Evolutionary conservation across 352 stramenopile genomes (phyloP).

Genomic region (Thalassiosira delicatula): DNA sequence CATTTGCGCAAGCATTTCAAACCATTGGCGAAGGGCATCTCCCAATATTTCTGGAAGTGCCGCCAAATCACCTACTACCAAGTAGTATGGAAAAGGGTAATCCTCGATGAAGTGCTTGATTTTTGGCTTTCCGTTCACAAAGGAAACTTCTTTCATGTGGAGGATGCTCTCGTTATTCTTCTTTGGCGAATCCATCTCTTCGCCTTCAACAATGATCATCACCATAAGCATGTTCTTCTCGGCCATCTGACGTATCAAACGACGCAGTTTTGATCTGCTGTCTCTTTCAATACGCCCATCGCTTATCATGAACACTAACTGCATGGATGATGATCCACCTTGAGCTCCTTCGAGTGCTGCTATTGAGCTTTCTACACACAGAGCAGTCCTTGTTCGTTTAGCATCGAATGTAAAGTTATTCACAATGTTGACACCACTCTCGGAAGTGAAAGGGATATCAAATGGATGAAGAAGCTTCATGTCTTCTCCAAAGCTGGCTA

Average conservation of each 20-base stretch:
- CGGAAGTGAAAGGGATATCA: slow-evolving; percentile 95
- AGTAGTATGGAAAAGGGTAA: slow-evolving; percentile 99
- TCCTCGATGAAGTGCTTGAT: slow-evolving; percentile 99
- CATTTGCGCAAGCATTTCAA: slow-evolving; percentile 92
- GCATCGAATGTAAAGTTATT: slow-evolving; percentile 96
- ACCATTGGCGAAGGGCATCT: slow-evolving; percentile 99
- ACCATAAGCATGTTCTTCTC: slow-evolving; percentile 98
- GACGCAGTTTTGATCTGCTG: slow-evolving; percentile 91
- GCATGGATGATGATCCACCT: slow-evolving; percentile 82
- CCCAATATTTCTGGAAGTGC: slow-evolving; percentile 98
- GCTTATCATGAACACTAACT: slow-evolving; percentile 99
- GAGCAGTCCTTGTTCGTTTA: slow-evolving; percentile 95
- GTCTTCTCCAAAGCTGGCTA: slow-evolving; percentile 94
- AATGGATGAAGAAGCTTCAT: slow-evolving; percentile 97
- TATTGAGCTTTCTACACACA: slow-evolving; percentile 93
- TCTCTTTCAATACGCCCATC: slow-evolving; percentile 98
- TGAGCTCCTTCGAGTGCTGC: slow-evolving; percentile 87
- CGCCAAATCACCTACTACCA: slow-evolving; percentile 94
- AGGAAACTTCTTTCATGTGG: slow-evolving; percentile 97
- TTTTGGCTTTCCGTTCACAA: slow-evolving; percentile 93
- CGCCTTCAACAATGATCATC: slow-evolving; percentile 95
- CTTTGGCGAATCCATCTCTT: slow-evolving; percentile 54
- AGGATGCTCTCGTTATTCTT: slow-evolving; percentile 92
- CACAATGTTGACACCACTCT: slow-evolving; percentile 92
- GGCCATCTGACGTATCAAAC: slow-evolving; percentile 94